Evolutionary conservation across 2,329 filamentous ascomycete genomes (phyloP), one percentile per base, ranked within the genome.

Genomic region (Pseudohalonectria lignicola): DNA sequence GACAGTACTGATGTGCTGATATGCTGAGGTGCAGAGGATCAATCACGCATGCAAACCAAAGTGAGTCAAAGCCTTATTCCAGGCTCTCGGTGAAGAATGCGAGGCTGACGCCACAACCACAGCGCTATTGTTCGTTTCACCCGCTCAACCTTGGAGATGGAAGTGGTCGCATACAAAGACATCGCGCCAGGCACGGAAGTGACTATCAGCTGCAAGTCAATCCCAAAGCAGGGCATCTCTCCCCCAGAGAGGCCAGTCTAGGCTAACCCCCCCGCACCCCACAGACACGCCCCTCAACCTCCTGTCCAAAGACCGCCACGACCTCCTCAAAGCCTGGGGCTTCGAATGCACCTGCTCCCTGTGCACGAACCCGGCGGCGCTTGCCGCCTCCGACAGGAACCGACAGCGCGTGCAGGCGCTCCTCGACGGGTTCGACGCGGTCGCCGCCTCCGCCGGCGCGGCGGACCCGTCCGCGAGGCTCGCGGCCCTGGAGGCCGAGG

Each of bases 21-120:
- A 4, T n/a, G n/a, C n/a, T n/a, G n/a, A n/a, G n/a, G n/a, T n/a
- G 7, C 17, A 51, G 47, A 44, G 48, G 31, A 39, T 47, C 15
- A 52, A 52, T 32, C 49, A 52, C 20, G 43, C 47, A 18, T 52
- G 49, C 25, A 44, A 41, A 11, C 47, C 49, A 23, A 52, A 52
- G 49, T 50, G 40, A 23, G 44, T 11, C n/a, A 29, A 26, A 17
- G 2, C 18, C 20, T n/a, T n/a, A n/a, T n/a, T n/a, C n/a, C n/a
- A n/a, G n/a, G n/a, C n/a, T n/a, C n/a, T n/a, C n/a, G n/a, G n/a
- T n/a, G n/a, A n/a, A n/a, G n/a, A n/a, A n/a, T n/a, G n/a, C n/a
- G n/a, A n/a, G n/a, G 23, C 23, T 21, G 18, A 31, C 10, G 2
- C 21, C 16, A 16, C 19, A 19, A 15, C 2, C 7, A 23, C 20